phyloP scores from a whole-genome alignment of 371 early-diverging fungal species.

The Syncephalastrum contaminatum region DNA sequence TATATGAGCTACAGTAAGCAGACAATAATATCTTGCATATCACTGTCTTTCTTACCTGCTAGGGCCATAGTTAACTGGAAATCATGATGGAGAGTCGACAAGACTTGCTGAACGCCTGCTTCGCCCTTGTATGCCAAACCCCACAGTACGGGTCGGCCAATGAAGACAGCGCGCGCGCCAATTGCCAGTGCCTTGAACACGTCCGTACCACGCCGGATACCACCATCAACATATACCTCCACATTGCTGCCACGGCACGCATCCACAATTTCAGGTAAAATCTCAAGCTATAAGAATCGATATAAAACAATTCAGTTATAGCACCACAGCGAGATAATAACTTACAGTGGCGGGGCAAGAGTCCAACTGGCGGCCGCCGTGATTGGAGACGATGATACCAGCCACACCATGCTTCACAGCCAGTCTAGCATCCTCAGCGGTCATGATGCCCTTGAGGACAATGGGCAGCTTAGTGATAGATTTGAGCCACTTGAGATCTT shows the following conservation, averaged over 20 bases:
- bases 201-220: constrained; percentile 62
- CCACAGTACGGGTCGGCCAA: constrained; percentile 67
- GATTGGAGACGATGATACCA: constrained; percentile 76
- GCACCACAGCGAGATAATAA: neutral
- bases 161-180: constrained; percentile 71
- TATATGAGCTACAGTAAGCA: no score
- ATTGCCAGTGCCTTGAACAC: constrained; percentile 72
- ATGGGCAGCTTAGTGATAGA: constrained; percentile 64
- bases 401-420: constrained; percentile 60
- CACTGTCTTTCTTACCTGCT: constrained; percentile 12
- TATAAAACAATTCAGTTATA: neutral
- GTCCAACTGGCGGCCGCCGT: constrained; percentile 82
- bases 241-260: constrained; percentile 49
- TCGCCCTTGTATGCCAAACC: constrained; percentile 45
- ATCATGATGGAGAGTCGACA: constrained; percentile 17
- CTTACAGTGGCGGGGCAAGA: constrained; percentile 46
- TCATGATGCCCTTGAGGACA: constrained; percentile 71
- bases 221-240: constrained; percentile 75
- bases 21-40: neutral
- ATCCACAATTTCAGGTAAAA: constrained; percentile 60
- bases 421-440: constrained; percentile 66
- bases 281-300: constrained; percentile 36
- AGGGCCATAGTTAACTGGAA: constrained; percentile 25
- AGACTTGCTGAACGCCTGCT: constrained; percentile 19
- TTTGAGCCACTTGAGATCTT: constrained; percentile 67